A percentile compares a stretch with the other conserved stretches of the same genome.
These are phyloP conservation scores for Stevia rebaudiana DNA, from an alignment of 140 eudicot species.

Conservation along the genomic window DNA sequence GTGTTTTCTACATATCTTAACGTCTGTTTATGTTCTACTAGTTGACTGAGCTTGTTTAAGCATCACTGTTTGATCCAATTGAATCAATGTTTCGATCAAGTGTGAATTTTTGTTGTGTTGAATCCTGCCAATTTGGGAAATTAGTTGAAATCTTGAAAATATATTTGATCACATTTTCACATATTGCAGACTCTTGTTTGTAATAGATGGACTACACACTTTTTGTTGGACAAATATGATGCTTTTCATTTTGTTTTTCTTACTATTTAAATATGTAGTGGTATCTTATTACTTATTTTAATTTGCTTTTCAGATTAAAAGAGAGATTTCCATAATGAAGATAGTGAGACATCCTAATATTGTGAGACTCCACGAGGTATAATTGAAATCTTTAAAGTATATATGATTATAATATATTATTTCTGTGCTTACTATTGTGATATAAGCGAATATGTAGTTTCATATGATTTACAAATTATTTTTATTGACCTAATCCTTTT, in stretches of 20 bases:
- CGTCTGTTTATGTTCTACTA: neutral
- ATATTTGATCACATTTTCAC: slow-evolving; percentile 1
- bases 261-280: neutral
- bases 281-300: slow-evolving; percentile 18
- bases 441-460: neutral
- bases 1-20: neutral
- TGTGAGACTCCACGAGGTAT: slow-evolving; percentile 91
- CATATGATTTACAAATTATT: slow-evolving; percentile 1
- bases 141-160: neutral
- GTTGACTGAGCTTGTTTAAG: neutral
- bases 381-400: neutral
- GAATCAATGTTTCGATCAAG: neutral
- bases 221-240: slow-evolving; percentile 3
- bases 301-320: slow-evolving; percentile 69
- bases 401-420: neutral
- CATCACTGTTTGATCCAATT: neutral
- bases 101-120: slow-evolving; percentile 2
- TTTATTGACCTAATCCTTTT: slow-evolving; percentile 5
- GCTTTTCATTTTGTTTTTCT: neutral
- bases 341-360: slow-evolving; percentile 96
- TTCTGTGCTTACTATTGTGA: neutral
- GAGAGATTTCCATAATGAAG: slow-evolving; percentile 98
- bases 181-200: slow-evolving; percentile 8
- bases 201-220: neutral
- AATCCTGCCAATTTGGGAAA: neutral